These are phyloP conservation scores for Niveomyces coronatus DNA, from an alignment of 2,329 filamentous ascomycete genomes.

Conservation along the genomic window DNA sequence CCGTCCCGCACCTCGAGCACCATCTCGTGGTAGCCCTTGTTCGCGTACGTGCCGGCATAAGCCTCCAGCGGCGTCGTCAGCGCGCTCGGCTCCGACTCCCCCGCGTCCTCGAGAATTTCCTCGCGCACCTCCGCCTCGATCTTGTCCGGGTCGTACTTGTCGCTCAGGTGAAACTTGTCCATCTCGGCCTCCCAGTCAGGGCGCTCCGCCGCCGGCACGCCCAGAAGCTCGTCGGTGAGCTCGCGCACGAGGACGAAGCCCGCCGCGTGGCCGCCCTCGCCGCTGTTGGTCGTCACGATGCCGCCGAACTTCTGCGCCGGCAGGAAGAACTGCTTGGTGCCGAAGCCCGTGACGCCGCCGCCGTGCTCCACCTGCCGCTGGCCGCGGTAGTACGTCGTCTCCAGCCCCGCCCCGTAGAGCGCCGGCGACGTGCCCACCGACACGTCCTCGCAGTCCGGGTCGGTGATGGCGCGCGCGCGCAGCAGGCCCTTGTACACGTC, in stretches of 20 bases:
- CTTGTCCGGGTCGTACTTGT: not conserved
- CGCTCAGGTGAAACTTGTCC: not conserved
- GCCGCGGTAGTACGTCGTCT: slow-evolving; percentile 14
- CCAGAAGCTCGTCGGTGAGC: slow-evolving; percentile 14
- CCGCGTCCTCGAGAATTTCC: not conserved
- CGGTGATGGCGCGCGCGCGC: slow-evolving; percentile 12
- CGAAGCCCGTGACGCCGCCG: slow-evolving; percentile 17
- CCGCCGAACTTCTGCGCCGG: slow-evolving; percentile 17
- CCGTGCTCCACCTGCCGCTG: slow-evolving; percentile 17
- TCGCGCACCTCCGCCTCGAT: not conserved
- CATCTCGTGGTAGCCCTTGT: slow-evolving; percentile 18
- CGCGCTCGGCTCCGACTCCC: not conserved
- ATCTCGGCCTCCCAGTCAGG: slow-evolving; percentile 6
- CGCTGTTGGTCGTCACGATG: slow-evolving; percentile 17
- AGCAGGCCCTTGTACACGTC: slow-evolving; percentile 16
- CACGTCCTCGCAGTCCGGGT: slow-evolving; percentile 10
- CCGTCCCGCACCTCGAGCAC: slow-evolving; percentile 13
- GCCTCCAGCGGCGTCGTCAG: not conserved
- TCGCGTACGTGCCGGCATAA: slow-evolving; percentile 6
- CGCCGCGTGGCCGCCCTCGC: slow-evolving; percentile 11
- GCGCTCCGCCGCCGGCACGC: slow-evolving; percentile 2
- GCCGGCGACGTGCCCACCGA: slow-evolving; percentile 8
- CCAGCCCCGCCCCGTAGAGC: slow-evolving; percentile 16
- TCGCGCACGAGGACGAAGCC: slow-evolving; percentile 13
- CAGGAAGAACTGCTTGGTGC: slow-evolving; percentile 18